Conservation (phyloP, 2,329 filamentous ascomycete genomes). For the Chrysoporthe deuterocubensis region DNA sequence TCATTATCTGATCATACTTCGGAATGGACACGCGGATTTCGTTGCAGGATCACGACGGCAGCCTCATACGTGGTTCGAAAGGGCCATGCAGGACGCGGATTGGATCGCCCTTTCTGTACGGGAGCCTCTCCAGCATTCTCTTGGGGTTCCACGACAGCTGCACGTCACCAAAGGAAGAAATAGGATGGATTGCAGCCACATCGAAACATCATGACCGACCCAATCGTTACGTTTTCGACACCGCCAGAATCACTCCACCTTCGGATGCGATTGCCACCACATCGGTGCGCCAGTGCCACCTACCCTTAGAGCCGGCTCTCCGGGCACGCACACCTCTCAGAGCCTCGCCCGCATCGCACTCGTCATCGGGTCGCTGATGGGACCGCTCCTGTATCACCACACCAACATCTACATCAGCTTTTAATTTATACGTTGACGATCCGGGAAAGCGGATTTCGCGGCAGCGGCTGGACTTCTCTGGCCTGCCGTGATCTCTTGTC, state of each 20-base stretch:
- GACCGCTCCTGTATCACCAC: conserved; percentile 24
- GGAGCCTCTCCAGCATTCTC: background rate
- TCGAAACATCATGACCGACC: background rate
- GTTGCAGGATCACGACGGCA: conserved; percentile 5
- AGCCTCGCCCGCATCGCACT: conserved; percentile 27
- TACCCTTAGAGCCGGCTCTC: conserved; percentile 26
- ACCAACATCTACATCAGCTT: conserved; percentile 26
- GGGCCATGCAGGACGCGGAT: background rate
- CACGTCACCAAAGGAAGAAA: conserved; percentile 1
- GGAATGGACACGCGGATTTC: background rate
- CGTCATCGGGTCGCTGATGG: conserved; percentile 6
- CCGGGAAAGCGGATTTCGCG: conserved; percentile 13
- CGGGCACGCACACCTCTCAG: conserved; percentile 26
- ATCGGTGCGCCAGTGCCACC: background rate
- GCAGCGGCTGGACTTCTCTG: conserved; percentile 11
- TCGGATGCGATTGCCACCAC: background rate
- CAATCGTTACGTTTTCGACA: background rate
- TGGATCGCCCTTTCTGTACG: background rate
- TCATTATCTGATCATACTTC: background rate
- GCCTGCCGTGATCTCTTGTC: background rate
- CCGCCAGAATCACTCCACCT: conserved; percentile 8
- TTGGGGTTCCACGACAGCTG: background rate
- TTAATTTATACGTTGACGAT: conserved; percentile 21
- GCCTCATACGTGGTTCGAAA: background rate
- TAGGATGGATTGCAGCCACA: conserved; percentile 10